Evolutionary conservation across 306 rosid species (phyloP).

Genomic region (Quercus engelmannii): DNA sequence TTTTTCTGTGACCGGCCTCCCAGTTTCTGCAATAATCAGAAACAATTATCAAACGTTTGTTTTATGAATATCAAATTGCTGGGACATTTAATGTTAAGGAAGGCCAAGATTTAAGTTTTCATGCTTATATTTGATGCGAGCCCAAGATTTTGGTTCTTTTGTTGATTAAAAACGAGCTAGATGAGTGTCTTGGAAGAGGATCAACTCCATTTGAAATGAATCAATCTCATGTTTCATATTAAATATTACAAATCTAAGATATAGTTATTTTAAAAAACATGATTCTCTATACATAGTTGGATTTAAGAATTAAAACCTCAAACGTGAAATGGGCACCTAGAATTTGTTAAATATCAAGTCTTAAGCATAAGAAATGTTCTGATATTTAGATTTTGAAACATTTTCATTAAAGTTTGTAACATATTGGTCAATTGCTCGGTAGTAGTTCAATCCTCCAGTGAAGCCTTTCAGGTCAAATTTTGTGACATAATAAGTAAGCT

Average conservation of each 20-base stretch:
- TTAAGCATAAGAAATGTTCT: neutral
- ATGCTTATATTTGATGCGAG: neutral
- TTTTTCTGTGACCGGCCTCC: constrained; percentile 29
- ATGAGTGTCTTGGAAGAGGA: too few species aligned
- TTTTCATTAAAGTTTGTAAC: neutral
- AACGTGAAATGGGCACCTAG: too few species aligned
- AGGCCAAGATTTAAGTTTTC: neutral
- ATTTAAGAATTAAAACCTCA: too few species aligned
- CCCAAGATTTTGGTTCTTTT: neutral
- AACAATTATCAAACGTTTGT: neutral
- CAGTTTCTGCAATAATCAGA: constrained; percentile 27
- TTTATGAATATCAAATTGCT: too few species aligned
- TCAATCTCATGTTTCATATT: too few species aligned
- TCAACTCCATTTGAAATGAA: too few species aligned
- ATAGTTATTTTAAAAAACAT: too few species aligned
- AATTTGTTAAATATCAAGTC: too few species aligned
- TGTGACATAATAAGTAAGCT: constrained; percentile 35
- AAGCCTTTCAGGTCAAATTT: constrained; percentile 38
- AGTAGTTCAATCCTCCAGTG: constrained; percentile 43
- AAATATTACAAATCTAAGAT: too few species aligned
- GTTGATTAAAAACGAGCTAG: too few species aligned
- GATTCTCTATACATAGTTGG: too few species aligned
- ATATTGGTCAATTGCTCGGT: constrained; percentile 24
- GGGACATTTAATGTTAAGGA: too few species aligned
- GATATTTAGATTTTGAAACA: neutral